Evolutionary conservation across 164 flowering plant genomes (phyloP).

Genomic region (Magnolia officinalis): DNA sequence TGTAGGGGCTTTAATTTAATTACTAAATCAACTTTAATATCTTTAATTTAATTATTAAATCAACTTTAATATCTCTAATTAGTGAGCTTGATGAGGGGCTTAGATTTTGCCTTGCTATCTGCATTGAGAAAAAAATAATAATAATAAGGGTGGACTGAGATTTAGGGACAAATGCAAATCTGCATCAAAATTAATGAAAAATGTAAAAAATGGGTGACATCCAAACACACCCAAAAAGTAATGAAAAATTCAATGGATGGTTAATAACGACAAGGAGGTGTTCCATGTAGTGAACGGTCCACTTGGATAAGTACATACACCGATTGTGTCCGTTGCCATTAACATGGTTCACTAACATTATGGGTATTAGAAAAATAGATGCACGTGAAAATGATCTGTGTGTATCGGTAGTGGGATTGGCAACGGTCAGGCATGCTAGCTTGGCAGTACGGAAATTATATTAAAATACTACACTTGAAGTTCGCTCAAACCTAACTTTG

Average conservation of each 20-base stretch:
- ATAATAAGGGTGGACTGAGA: no score
- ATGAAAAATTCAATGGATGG: background rate
- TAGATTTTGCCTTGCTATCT: no score
- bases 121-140: no score
- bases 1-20: no score
- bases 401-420: background rate
- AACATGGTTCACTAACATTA: background rate
- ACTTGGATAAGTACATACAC: background rate
- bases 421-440: background rate
- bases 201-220: no score
- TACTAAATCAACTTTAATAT: no score
- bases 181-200: no score
- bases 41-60: no score
- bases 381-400: background rate
- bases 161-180: no score
- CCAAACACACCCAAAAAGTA: background rate
- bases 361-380: background rate
- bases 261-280: background rate
- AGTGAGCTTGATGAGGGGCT: no score
- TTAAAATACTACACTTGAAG: background rate
- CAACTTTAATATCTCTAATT: no score
- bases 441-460: background rate
- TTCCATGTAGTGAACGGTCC: background rate
- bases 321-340: background rate
- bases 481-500: background rate